Percentiles rank a stretch among this genome's conserved stretches.
These are phyloP conservation scores for Fraxinus nigra DNA, from an alignment of 305 asterid species.

Conservation along the genomic window DNA sequence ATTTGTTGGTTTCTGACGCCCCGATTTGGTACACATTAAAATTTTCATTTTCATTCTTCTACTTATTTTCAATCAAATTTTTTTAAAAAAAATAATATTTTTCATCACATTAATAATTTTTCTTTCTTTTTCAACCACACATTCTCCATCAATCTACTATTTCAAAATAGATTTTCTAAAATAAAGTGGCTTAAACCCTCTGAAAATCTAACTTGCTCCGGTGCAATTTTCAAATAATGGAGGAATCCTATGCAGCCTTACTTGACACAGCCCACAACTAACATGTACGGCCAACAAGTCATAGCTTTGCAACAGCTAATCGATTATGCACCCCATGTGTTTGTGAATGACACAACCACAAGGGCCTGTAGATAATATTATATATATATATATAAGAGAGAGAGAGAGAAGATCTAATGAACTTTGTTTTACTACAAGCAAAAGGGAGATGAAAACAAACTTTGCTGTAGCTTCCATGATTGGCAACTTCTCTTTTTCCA, in stretches of 20 bases:
- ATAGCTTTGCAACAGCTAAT: not conserved
- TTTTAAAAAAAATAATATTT: too few relatives aligned
- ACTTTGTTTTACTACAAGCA: not conserved
- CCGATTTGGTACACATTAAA: too few relatives aligned
- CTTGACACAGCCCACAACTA: not conserved
- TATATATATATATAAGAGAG: not conserved
- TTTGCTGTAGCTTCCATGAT: not conserved
- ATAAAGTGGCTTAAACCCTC: too few relatives aligned
- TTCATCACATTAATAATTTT: too few relatives aligned
- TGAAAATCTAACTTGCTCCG: not conserved
- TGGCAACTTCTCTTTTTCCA: not conserved
- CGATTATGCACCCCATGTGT: not conserved
- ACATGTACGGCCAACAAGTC: not conserved
- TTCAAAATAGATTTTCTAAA: too few relatives aligned
- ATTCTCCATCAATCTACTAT: too few relatives aligned
- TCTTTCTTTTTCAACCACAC: too few relatives aligned
- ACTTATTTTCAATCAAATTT: too few relatives aligned
- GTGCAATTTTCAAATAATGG: not conserved
- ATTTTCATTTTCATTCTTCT: too few relatives aligned
- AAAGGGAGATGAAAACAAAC: not conserved
- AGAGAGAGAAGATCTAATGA: not conserved
- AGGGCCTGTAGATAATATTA: not conserved
- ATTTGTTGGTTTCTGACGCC: not conserved
- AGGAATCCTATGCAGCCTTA: not conserved
- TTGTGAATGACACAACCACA: not conserved